phyloP scores from a whole-genome alignment of 2,329 filamentous ascomycete species.

The Aspergillus viridinutans region DNA sequence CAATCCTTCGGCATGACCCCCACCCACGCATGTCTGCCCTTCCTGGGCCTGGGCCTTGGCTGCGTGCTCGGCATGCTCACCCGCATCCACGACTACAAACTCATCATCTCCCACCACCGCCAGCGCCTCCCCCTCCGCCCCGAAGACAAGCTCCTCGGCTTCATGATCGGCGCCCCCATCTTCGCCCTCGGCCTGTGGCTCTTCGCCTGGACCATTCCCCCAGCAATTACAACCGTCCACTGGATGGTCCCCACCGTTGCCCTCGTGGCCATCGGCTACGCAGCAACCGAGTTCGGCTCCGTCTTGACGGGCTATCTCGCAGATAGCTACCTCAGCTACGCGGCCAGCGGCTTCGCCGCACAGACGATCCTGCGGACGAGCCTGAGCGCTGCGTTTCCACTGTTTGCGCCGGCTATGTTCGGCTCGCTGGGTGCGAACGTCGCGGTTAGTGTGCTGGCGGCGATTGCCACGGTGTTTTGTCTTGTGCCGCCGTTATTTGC shows the following conservation, averaged over 20 bases:
- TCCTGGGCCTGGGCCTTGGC: constrained; percentile 40
- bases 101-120: constrained; percentile 22
- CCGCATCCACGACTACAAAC: constrained; percentile 39
- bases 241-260: constrained; percentile 42
- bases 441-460: constrained; percentile 39
- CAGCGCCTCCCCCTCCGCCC: constrained; percentile 28
- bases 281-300: constrained; percentile 45
- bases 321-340: constrained; percentile 44
- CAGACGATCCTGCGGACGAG: constrained; percentile 39
- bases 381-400: constrained; percentile 37
- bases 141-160: constrained; percentile 48
- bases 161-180: constrained; percentile 43
- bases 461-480: constrained; percentile 41
- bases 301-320: constrained; percentile 43
- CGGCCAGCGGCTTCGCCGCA: constrained; percentile 43
- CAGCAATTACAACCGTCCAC: constrained; percentile 25
- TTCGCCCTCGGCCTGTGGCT: constrained; percentile 45
- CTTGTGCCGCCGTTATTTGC: constrained; percentile 35
- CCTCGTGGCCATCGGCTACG: constrained; percentile 45
- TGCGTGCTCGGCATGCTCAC: constrained; percentile 41
- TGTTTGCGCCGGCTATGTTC: constrained; percentile 43
- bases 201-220: constrained; percentile 49
- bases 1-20: constrained; percentile 30
- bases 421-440: constrained; percentile 35
- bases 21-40: constrained; percentile 36